A percentile compares a stretch with the other conserved stretches of the same genome.
Conservation (phyloP, 1,139 yeast species). For the Scheffersomyces segobiensis region DNA sequence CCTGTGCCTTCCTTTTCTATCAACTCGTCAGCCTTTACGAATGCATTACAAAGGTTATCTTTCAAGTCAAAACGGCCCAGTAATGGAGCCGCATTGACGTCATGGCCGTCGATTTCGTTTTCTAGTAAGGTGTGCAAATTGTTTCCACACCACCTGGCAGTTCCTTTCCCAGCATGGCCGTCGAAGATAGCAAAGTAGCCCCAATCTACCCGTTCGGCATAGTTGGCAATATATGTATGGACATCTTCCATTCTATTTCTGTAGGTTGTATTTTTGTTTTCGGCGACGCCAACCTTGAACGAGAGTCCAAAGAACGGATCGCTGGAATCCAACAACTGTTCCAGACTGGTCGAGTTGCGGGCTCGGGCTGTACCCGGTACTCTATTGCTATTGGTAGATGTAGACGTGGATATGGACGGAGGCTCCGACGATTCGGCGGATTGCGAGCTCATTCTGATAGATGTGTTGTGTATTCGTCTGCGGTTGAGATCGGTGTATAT, state of each 20-base stretch:
- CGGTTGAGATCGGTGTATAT: background rate
- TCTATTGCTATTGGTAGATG: background rate
- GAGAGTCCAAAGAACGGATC: conserved; percentile 55
- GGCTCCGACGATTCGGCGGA: background rate
- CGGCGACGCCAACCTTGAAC: conserved; percentile 84
- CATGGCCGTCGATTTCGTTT: conserved; percentile 38
- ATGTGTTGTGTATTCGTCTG: background rate
- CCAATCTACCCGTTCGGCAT: conserved; percentile 86
- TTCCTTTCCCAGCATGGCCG: conserved; percentile 95
- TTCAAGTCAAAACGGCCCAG: conserved; percentile 33
- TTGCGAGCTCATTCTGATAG: background rate
- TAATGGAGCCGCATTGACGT: conserved; percentile 14
- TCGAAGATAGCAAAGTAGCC: conserved; percentile 96
- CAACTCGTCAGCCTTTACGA: conserved; percentile 71
- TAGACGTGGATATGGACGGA: background rate
- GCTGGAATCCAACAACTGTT: conserved; percentile 1
- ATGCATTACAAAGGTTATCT: conserved; percentile 58
- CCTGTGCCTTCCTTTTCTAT: conserved; percentile 63
- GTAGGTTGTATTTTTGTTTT: conserved; percentile 77
- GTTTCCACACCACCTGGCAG: conserved; percentile 96
- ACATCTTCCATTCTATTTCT: conserved; percentile 96
- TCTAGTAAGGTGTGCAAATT: conserved; percentile 71
- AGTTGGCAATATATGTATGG: conserved; percentile 90
- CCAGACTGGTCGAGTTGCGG: background rate
- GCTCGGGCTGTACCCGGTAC: background rate